These are phyloP conservation scores for Boletus fagicola DNA, from an alignment of 768 basidiomycete species.

Conservation along the genomic window DNA sequence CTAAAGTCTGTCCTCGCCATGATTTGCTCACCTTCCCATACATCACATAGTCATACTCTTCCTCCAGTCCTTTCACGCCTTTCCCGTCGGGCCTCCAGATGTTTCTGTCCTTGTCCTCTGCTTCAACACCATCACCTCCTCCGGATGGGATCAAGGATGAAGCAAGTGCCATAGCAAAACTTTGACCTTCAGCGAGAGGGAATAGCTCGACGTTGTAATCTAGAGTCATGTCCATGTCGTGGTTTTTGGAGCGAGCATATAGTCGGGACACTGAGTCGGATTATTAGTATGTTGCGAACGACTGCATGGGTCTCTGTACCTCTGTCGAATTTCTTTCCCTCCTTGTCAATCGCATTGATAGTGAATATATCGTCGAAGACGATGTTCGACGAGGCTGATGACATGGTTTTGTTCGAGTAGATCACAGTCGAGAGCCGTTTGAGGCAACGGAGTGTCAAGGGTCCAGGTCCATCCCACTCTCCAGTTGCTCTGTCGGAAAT, in stretches of 20 bases:
- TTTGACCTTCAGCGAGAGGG: slow-evolving; percentile 63
- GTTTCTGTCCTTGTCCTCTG: slow-evolving; percentile 71
- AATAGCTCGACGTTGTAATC: slow-evolving; percentile 95
- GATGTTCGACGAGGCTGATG: slow-evolving; percentile 63
- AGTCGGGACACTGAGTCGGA: slow-evolving; percentile 77
- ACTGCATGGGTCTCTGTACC: slow-evolving; percentile 45
- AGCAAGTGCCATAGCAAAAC: slow-evolving; percentile 83
- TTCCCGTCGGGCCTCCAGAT: slow-evolving; percentile 87
- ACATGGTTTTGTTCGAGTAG: slow-evolving; percentile 37
- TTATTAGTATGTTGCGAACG: slow-evolving; percentile 10
- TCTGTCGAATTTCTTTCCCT: slow-evolving; percentile 97
- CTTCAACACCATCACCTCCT: slow-evolving; percentile 51
- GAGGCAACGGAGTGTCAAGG: neutral
- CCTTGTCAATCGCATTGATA: slow-evolving; percentile 79
- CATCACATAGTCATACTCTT: slow-evolving; percentile 99
- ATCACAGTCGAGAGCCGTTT: neutral
- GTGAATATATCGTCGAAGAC: slow-evolving; percentile 95
- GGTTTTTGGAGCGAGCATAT: slow-evolving; percentile 85
- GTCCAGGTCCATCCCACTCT: neutral
- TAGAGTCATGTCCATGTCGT: slow-evolving; percentile 88
- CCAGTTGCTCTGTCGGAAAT: neutral
- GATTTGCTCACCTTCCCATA: slow-evolving; percentile 76
- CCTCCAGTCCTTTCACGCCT: slow-evolving; percentile 77
- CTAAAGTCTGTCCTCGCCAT: neutral
- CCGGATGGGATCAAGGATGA: slow-evolving; percentile 65